phyloP scores from a whole-genome alignment of 1,284 basidiomycete genomes.

The Ustilago crameri region DNA sequence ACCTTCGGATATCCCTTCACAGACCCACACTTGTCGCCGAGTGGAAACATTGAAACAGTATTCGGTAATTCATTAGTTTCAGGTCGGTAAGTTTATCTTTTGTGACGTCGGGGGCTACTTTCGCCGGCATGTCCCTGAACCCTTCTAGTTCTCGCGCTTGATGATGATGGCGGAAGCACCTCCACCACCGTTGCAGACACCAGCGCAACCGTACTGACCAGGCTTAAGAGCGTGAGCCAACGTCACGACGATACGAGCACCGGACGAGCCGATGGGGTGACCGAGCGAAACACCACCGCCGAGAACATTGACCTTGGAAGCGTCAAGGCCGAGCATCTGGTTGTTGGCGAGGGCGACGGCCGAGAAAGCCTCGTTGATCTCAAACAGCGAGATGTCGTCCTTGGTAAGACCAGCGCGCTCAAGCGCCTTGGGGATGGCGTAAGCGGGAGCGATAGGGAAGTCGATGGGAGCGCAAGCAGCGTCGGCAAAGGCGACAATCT shows the following conservation, averaged over 20 bases:
- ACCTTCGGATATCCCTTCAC: too few species aligned
- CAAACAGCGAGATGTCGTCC: conserved; percentile 89
- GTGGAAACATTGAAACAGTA: too few species aligned
- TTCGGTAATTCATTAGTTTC: too few species aligned
- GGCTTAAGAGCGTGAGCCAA: conserved; percentile 89
- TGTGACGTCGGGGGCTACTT: too few species aligned
- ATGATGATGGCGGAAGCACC: conserved; percentile 61
- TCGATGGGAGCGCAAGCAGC: conserved; percentile 95
- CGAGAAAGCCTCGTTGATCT: conserved; percentile 81
- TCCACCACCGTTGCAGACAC: conserved; percentile 82
- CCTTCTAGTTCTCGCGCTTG: conserved; percentile 50
- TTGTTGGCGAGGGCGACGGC: conserved; percentile 69
- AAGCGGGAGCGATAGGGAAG: conserved; percentile 93
- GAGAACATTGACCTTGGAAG: conserved; percentile 89
- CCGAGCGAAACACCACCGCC: conserved; percentile 73
- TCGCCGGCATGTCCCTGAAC: too few species aligned
- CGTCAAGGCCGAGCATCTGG: conserved; percentile 71
- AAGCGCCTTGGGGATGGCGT: conserved; percentile 88
- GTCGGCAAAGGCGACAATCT: conserved; percentile 81
- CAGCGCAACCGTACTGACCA: conserved; percentile 97
- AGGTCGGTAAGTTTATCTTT: too few species aligned
- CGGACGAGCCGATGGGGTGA: conserved; percentile 89
- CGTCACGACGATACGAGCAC: conserved; percentile 92
- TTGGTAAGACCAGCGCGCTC: conserved; percentile 84
- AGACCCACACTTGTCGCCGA: too few species aligned